Evolutionary conservation across 2,329 filamentous ascomycete species (phyloP), one percentile per base, ranked within the genome.

Genomic region (Pseudohalonectria lignicola): DNA sequence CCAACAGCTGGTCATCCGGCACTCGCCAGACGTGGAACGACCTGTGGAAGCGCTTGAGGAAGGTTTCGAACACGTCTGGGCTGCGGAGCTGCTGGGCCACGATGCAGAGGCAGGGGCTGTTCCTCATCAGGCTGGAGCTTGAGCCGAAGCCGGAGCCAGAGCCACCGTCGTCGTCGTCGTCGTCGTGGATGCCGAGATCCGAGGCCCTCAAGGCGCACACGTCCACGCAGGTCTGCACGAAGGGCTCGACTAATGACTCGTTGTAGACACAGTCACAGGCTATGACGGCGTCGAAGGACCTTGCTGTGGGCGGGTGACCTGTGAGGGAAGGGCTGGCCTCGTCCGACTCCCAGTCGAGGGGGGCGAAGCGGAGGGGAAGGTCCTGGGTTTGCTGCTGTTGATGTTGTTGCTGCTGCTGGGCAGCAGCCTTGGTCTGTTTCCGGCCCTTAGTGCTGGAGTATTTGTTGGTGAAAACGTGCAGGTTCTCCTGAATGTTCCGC

Each of bases 211-310:
- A 57, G 9, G 62, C 62, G 57, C 86, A 94, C 18, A 79, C 69
- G 44, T 93, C 83, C 5, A 67, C 75, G 54, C 85, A 94, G 0
- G 86, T 83, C 49, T 80, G 74, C n/a, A 92, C 83, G 35, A 96
- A 74, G 0, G 88, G 86, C 31, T 74, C 64, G 18, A 96, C 75
- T 3, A 96, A 71, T 3, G 82, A 75, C 47, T 94, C 85, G 59
- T 96, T 98, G 66, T 93, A 98, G 48, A 98, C 82, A 58, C 88
- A 95, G 58, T 98, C 92, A 53, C 86, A 94, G 4, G 87, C 86
- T 26, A 96, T 56, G 10, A 96, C 66, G 12, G 78, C 60, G 50
- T 93, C 82, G 47, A 92, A 81, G 41, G 71, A 69, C 50, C 48
- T 53, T n/a, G n/a, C n/a, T 32, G 44, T 51, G 41, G 38, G 45